Percentiles rank a stretch among this genome's conserved stretches.
Evolutionary conservation across 805 yeast genomes (phyloP).

Genomic region (Lipomyces orientalis): DNA sequence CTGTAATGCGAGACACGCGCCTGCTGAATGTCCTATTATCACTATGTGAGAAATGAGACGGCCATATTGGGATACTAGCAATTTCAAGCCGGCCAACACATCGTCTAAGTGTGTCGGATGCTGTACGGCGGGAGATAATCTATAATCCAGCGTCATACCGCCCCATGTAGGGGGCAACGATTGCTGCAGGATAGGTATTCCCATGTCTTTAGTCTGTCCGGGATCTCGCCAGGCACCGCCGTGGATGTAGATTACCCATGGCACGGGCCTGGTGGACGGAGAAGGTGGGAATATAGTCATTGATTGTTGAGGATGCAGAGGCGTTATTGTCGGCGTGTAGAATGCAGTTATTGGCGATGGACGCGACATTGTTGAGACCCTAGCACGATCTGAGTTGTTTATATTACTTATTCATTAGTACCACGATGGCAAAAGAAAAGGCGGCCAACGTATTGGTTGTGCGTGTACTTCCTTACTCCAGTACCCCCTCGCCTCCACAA

Average conservation of each 20-base stretch:
- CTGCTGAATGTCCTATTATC: slow-evolving; percentile 75
- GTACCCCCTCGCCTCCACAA: too few relatives aligned
- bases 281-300: slow-evolving; percentile 17
- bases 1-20: slow-evolving; percentile 67
- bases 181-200: slow-evolving; percentile 44
- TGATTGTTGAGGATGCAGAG: slow-evolving; percentile 31
- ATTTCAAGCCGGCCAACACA: slow-evolving; percentile 51
- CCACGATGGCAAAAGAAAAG: background rate
- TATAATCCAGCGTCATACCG: slow-evolving; percentile 37
- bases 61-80: slow-evolving; percentile 32
- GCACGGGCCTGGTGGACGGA: slow-evolving; percentile 2
- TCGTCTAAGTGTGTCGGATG: slow-evolving; percentile 67
- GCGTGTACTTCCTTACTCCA: too few relatives aligned
- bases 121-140: slow-evolving; percentile 46
- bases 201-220: slow-evolving; percentile 61
- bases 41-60: slow-evolving; percentile 34
- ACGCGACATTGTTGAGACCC: background rate
- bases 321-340: slow-evolving; percentile 12
- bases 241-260: slow-evolving; percentile 61
- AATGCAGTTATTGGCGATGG: slow-evolving; percentile 5
- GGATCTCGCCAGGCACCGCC: slow-evolving; percentile 88
- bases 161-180: slow-evolving; percentile 28
- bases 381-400: background rate
- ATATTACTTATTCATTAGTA: background rate
- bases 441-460: too few relatives aligned